Evolutionary conservation across 75 land plant genomes (phyloP), one percentile per base, ranked within the genome.

Genomic region (Azolla pinnata): DNA sequence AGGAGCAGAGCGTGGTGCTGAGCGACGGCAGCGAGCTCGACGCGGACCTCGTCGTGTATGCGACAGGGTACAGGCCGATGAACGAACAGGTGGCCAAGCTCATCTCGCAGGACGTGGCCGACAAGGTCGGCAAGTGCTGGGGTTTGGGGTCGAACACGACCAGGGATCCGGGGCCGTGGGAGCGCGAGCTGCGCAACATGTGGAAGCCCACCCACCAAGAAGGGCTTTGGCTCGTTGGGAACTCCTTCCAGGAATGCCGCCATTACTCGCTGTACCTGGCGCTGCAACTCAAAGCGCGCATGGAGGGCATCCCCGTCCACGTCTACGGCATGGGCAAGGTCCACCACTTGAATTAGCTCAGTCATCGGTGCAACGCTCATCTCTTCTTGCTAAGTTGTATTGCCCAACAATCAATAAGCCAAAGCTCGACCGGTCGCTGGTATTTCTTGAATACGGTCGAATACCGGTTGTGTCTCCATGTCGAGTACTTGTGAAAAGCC

Each of bases 121-220:
- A 62, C 40, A 62, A 45, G 56, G 64, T 62, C 17, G 64, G 64
- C 17, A 62, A 46, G 29, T 62, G 64, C 56, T 62, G 64, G 64
- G 64, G 64, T 2, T 27, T 62, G 56, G 64, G 64, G 2, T 62
- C 64, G 7, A 23, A 12, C 54, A 62, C 64, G n/a, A 27, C 29
- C 18, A 62, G 50, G 54, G 64, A 62, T 53, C 64, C 64, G 10
- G 61, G 61, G 21, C 61, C 61, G 9, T 59, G 61, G 61, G 61
- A 59, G 45, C 25, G 50, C 20, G 50, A 47, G 50, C 10, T 47
- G 20, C 50, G 50, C 20, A 47, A 47, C 20, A 47, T 47, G 61
- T 59, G 61, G 61, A 59, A 59, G 44, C 61, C 61, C 27, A 59
- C 61, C 27, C 40, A 40, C 17, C 52, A 34, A 23, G 9, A 40